A percentile compares a stretch with the other conserved stretches of the same genome.
These are phyloP conservation scores for Ceratocystis eucalypticola DNA, from an alignment of 2,329 filamentous ascomycete genomes.

Conservation along the genomic window DNA sequence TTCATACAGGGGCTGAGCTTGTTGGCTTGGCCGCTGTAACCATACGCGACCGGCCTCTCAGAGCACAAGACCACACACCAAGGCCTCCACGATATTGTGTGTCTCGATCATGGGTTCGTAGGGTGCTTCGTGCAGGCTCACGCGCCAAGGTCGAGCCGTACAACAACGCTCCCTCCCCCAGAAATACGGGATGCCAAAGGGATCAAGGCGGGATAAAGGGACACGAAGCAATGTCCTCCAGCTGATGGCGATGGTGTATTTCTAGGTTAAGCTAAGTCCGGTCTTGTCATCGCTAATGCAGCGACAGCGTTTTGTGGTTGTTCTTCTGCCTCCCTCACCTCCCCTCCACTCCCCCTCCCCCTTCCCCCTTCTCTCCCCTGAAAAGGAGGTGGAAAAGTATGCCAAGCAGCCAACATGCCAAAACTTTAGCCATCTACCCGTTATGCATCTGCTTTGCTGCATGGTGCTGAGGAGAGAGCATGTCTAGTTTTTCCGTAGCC, in stretches of 20 bases:
- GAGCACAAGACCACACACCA: background rate
- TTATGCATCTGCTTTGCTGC: background rate
- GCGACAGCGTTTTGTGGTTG: background rate
- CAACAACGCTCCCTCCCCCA: background rate
- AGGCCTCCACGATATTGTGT: background rate
- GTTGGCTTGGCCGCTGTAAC: background rate
- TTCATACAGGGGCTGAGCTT: background rate
- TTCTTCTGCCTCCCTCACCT: background rate
- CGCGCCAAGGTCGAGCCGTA: background rate
- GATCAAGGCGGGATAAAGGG: background rate
- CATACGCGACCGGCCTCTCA: background rate
- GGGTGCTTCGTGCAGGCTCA: background rate
- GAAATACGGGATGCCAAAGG: constrained; percentile 1
- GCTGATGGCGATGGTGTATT: background rate
- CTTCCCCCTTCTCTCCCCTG: background rate
- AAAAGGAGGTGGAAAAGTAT: background rate
- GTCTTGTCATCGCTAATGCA: background rate
- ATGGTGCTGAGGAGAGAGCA: background rate
- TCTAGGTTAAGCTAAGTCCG: background rate
- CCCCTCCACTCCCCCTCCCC: background rate
- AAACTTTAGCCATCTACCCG: background rate
- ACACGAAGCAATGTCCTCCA: background rate
- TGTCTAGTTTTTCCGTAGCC: background rate
- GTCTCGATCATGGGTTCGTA: background rate
- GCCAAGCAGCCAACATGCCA: background rate